Conservation (phyloP, 306 rosid species). For the Cucumis hystrix region DNA sequence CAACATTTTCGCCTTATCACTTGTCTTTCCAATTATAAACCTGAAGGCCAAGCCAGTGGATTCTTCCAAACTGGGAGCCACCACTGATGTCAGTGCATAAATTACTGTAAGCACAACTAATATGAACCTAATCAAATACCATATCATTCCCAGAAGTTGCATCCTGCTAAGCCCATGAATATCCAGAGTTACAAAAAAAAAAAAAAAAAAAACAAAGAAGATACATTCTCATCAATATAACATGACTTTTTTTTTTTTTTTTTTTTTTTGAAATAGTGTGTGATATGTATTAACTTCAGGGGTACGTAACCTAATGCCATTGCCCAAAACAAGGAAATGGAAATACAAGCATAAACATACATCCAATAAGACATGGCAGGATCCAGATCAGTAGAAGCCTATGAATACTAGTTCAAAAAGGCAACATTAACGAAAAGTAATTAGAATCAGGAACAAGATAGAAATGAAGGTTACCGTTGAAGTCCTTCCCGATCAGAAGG, state of each 20-base stretch:
- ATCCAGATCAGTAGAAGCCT: background rate
- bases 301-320: background rate
- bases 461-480: conserved; percentile 34
- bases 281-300: background rate
- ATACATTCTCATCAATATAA: background rate
- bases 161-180: background rate
- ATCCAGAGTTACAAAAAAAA: background rate
- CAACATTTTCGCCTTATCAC: conserved; percentile 51
- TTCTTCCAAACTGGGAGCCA: conserved; percentile 78
- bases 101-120: background rate
- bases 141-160: background rate
- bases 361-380: background rate
- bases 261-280: background rate
- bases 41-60: conserved; percentile 92
- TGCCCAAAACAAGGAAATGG: background rate
- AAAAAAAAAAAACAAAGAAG: background rate
- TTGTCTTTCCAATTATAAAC: conserved; percentile 76
- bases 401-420: background rate
- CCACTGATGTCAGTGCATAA: conserved; percentile 12
- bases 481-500: conserved; percentile 77
- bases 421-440: background rate
- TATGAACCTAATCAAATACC: background rate
- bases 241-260: background rate
- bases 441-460: background rate
- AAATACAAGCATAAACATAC: background rate